Base-by-base conservation (phyloP, 371 early-diverging fungal genomes). In the Mycotypha africana region DNA sequence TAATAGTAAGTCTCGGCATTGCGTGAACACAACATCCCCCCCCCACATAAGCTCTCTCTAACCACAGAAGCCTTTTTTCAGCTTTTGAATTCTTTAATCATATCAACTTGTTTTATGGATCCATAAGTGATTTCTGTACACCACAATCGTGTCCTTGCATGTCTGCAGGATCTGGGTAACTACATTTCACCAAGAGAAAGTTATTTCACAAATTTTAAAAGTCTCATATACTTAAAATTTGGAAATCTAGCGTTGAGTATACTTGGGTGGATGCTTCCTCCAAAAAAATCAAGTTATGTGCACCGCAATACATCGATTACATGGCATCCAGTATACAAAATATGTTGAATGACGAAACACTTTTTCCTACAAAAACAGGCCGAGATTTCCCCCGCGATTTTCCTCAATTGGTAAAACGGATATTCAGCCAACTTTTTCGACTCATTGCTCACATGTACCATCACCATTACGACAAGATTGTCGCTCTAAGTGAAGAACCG, bases 1-100 rank as follows among this genome's bases (percentile, higher is more conserved):
- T 50, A 93, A 92, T 74, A 88, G 89, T 88, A 77, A 56, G 67
- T 33, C 6, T 21, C 12, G 22, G 8, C 15, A n/a, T n/a, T n/a
- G n/a, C n/a, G n/a, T n/a, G n/a, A n/a, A n/a, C n/a, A n/a, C n/a
- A n/a, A n/a, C n/a, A n/a, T n/a, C n/a, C n/a, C n/a, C n/a, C n/a
- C n/a, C n/a, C n/a, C n/a, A n/a, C n/a, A n/a, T n/a, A n/a, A n/a
- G n/a, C n/a, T n/a, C n/a, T n/a, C n/a, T n/a, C n/a, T n/a, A n/a
- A n/a, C n/a, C n/a, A n/a, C n/a, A n/a, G n/a, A n/a, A n/a, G n/a
- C n/a, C n/a, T n/a, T n/a, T 15, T 2, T 25, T 3, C 51, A 86
- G 88, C 84, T 3, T 87, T 93, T 65, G 96, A 95, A 61, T 97
- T 97, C 62, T 94, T 94, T 79, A 89, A 90, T 74, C 85, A 90